Evolutionary conservation across 441 rosid genomes (phyloP).

Genomic region (Euphorbia celastroides): DNA sequence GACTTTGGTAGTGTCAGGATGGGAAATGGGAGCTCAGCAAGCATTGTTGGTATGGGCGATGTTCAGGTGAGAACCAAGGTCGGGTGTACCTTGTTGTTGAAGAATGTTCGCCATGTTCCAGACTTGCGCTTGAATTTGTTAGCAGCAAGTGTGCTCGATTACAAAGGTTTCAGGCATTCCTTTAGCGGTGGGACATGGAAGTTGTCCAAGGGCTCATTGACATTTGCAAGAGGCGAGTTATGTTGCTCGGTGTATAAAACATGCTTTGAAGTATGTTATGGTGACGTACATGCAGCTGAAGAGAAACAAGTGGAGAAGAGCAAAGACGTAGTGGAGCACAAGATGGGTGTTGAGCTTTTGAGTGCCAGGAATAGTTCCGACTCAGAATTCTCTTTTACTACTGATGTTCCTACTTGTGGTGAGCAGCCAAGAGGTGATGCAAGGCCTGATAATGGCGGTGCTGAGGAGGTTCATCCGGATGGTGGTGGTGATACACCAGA

Average conservation of each 20-base stretch:
- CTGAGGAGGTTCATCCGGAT: no score
- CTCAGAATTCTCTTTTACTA: no score
- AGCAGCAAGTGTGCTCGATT: neutral
- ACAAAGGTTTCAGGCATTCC: neutral
- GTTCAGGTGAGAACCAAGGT: neutral
- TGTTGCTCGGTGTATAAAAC: neutral
- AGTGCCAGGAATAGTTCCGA: no score
- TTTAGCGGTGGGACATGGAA: neutral
- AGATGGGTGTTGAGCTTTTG: no score
- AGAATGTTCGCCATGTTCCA: neutral
- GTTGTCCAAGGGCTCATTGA: neutral
- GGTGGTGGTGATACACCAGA: no score
- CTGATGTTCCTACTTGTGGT: no score
- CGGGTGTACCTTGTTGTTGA: neutral
- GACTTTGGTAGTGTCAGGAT: conserved; percentile 1
- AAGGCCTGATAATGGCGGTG: no score
- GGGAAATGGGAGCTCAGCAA: neutral
- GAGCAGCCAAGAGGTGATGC: no score
- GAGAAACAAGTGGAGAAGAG: neutral
- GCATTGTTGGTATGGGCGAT: neutral
- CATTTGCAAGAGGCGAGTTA: neutral
- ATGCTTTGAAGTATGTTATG: neutral
- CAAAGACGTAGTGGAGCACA: no score
- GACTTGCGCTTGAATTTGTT: neutral
- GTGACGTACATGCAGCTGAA: neutral